phyloP scores from a whole-genome alignment of 805 yeast species.

The Suhomyces sp. region DNA sequence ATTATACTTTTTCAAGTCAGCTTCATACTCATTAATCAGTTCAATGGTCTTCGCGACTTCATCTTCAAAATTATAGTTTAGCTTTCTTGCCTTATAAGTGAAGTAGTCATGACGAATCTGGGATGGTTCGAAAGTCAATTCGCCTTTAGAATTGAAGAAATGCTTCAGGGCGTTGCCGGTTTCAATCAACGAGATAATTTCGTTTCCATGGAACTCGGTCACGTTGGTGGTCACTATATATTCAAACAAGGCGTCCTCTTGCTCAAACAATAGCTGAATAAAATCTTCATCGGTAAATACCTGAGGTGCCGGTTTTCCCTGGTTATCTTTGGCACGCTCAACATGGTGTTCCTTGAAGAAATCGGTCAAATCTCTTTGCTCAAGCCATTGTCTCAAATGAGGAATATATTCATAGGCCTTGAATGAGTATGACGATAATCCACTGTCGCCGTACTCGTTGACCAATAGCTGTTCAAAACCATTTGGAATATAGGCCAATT shows the following conservation, averaged over 20 bases:
- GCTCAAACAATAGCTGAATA: constrained; percentile 21
- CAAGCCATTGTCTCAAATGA: constrained; percentile 56
- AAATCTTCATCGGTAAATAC: constrained; percentile 22
- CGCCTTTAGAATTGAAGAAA: constrained; percentile 6
- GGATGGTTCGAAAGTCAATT: constrained; percentile 2
- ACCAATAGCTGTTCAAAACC: constrained; percentile 26
- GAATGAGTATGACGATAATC: constrained; percentile 21
- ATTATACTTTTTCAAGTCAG: not conserved
- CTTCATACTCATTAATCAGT: not conserved
- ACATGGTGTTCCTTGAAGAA: constrained; percentile 7
- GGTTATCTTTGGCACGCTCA: not conserved
- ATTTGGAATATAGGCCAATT: constrained; percentile 32
- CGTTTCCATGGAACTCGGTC: constrained; percentile 34
- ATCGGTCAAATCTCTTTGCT: constrained; percentile 11
- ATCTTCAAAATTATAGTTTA: constrained; percentile 4
- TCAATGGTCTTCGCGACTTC: not conserved
- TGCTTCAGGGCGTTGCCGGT: constrained; percentile 8
- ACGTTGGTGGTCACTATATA: constrained; percentile 25
- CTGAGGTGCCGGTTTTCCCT: not conserved
- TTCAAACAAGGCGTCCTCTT: constrained; percentile 27
- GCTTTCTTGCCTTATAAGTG: constrained; percentile 3
- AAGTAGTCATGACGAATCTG: constrained; percentile 14
- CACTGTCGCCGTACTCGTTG: constrained; percentile 26
- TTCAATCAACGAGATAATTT: constrained; percentile 15
- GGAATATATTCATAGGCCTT: constrained; percentile 46